Evolutionary conservation across 225 moss, liverwort and hornwort genomes (phyloP), one percentile per base, ranked within the genome.

Genomic region (Climacium dendroides): DNA sequence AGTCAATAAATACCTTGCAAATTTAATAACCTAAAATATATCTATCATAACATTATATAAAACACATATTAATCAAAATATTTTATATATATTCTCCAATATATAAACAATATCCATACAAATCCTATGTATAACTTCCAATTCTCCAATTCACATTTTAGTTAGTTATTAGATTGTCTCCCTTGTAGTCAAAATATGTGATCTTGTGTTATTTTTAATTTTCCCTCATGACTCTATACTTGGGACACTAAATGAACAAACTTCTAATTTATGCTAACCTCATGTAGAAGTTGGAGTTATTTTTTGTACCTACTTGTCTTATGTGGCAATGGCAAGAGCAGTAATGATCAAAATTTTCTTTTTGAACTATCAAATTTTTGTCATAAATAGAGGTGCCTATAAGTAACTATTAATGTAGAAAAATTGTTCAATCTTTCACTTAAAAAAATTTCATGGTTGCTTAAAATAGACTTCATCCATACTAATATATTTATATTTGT

Each of bases 211-310:
- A 37, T 2, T 67, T 4, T 37, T 67, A 67, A 37, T 24, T 54
- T 4, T 0, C 10, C 14, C 5, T 9, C 0, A 17, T 0, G 11
- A 74, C 2, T 53, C n/a, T 54, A 54, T 14, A n/a, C 22, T 0
- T 55, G 10, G 2, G 10, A 54, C 1, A 24, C 2, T 25, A 14
- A 8, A 69, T 69, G 24, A 39, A 39, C 1, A 19, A 24, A 39
- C 1, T 69, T 2, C 14, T 39, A 24, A 39, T 39, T 69, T 39
- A 69, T 1, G 0, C 13, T 14, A 69, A 69, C 23, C 11, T 69
- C 8, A 23, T 23, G 37, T 22, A 37, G 7, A 67, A 0, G 0
- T 67, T 37, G 7, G 23, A 67, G 4, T 67, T 37, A 13, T 67
- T 67, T 12, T 13, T 22, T 37, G 7, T 24, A 13, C 39, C 6